These are phyloP conservation scores for Penicillium tannophilum DNA, from an alignment of 495 filamentous ascomycete species.

Conservation along the genomic window DNA sequence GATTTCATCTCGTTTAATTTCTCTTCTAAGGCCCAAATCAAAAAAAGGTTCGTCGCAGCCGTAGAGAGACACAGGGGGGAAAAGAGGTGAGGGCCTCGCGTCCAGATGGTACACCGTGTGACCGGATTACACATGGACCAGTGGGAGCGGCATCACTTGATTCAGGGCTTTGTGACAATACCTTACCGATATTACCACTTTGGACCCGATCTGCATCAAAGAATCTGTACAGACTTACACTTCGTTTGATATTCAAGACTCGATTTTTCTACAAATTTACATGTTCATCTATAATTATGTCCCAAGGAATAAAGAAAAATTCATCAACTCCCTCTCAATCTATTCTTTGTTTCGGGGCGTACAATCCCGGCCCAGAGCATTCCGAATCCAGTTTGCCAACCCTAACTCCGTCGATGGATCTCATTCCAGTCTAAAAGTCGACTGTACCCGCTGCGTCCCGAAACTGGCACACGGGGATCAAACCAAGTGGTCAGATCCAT, in stretches of 20 bases:
- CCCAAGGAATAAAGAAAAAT: not conserved
- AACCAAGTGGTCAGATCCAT: not conserved
- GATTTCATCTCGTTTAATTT: slow-evolving; percentile 31
- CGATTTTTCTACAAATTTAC: not conserved
- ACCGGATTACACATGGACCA: slow-evolving; percentile 2
- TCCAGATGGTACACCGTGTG: slow-evolving; percentile 9
- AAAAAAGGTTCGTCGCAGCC: slow-evolving; percentile 14
- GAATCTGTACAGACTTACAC: slow-evolving; percentile 5
- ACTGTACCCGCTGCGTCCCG: slow-evolving; percentile 27
- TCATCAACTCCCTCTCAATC: not conserved
- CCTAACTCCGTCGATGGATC: slow-evolving; percentile 26
- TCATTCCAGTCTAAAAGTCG: slow-evolving; percentile 21
- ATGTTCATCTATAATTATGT: not conserved
- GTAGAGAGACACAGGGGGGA: slow-evolving; percentile 8
- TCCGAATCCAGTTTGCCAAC: slow-evolving; percentile 12
- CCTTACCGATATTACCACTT: slow-evolving; percentile 6
- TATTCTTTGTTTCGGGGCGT: slow-evolving; percentile 3
- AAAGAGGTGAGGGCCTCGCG: slow-evolving; percentile 7
- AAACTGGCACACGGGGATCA: slow-evolving; percentile 21
- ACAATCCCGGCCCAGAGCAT: slow-evolving; percentile 4
- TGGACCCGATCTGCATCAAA: slow-evolving; percentile 9
- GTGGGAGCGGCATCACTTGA: not conserved
- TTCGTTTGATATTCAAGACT: not conserved
- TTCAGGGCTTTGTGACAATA: slow-evolving; percentile 5
- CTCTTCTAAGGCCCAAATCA: slow-evolving; percentile 9